Evolutionary conservation across 352 stramenopile genomes (phyloP), one percentile per base, ranked within the genome.

Genomic region (Globisporangium alternatum): DNA sequence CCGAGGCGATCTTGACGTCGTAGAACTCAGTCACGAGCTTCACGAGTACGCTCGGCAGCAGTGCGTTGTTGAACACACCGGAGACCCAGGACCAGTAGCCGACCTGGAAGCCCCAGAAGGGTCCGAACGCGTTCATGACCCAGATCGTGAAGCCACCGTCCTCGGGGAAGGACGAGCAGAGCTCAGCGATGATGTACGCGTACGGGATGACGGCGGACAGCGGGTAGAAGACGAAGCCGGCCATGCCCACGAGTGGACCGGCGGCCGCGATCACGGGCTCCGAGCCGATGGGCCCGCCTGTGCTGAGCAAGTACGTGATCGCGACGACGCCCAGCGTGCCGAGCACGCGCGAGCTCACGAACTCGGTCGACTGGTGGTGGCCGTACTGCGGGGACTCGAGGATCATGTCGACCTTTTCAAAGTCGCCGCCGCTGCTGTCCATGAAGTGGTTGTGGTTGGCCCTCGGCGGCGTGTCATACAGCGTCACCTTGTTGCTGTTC

Each of bases 1-100:
- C 33, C 13, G 68, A 81, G 10, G 48, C 51, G 49, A 85, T 66
- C 0, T 74, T 54, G 15, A 80, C 33, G 7, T 66, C 12, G 59
- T 73, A 82, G 58, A 74, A 83, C 1, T 70, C 56, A 0, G 66
- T 77, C 13, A 81, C 13, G 8, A 80, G 37, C 43, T 62, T 55
- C 21, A 80, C 45, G 7, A 78, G 19, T 3, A 71, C 68, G 0
- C 63, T 95, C 55, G 97, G 93, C 22, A 93, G 81, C 33, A 89
- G 53, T n/a, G 83, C 79, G 9, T 65, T 77, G 56, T 85, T 81
- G 53, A 91, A 77, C 30, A 91, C 54, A 5, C 81, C 72, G 0
- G 75, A 58, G 22, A 95, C 70, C 77, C 86, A 96, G 17, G 81
- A 89, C 83, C 85, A 96, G 70, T 90, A 95, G 61, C 81, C 83